Evolutionary conservation across 495 filamentous ascomycete species (phyloP), one percentile per base, ranked within the genome.

Genomic region (Neurospora hispaniola): DNA sequence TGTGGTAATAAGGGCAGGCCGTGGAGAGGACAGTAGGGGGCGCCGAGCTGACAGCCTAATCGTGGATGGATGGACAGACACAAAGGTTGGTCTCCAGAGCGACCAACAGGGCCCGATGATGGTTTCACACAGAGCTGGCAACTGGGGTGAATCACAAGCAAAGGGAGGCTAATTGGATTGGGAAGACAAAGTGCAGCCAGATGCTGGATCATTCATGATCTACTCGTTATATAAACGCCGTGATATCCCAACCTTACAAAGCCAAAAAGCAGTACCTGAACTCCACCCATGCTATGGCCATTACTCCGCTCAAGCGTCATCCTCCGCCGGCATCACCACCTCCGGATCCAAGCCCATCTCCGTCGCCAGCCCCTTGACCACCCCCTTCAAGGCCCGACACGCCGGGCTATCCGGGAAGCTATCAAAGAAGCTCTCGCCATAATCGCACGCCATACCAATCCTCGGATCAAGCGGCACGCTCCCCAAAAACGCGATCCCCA

Each of bases 361-460:
- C 72, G 84, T 81, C 42, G 87, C 89, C 48, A 97, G 83, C 35
- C 86, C 88, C 62, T 85, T 87, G 6, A 98, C 95, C 38, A 98
- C 93, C 40, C 81, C 82, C 82, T 87, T 89, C 42, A 97, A 86
- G 4, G 93, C 93, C 73, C 84, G 84, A 76, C 91, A 94, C 3
- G 94, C 94, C 39, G 95, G 94, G 75, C 93, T 97, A 74, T 98
- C 95, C 0, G 95, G 93, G 80, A 91, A 99, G 59, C 88, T 88
- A 72, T 98, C 94, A 76, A 98, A 93, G 82, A 98, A 98, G 79
- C 94, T 97, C 87, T 98, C 96, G 1, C 96, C 96, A 82, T 92
- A 97, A 79, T 99, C 96, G 77, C 94, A 96, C 4, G 94, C 90
- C 92, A 97, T 97, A 1, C 96, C 94, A 71, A 99, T 94, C 69